Evolutionary conservation across 192 early-diverging fungal genomes (phyloP), one percentile per base, ranked within the genome.

Genomic region (Coemansia sp.): DNA sequence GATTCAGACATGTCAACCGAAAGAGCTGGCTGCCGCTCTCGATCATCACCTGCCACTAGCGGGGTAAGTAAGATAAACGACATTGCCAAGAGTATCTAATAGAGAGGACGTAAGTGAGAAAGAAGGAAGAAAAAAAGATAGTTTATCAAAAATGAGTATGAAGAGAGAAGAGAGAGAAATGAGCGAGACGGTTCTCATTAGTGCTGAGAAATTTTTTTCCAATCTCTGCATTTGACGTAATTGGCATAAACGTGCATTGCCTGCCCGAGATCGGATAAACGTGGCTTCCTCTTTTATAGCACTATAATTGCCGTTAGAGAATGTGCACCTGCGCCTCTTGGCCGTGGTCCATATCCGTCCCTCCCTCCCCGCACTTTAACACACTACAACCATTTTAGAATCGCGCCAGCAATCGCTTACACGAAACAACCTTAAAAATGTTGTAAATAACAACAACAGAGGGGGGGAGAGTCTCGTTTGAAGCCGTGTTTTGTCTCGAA

Each of bases 11-110:
- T 50, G 19, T 50, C 46, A 10, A 50, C 19, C 1, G 46, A 50
- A 6, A 19, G 29, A 4, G 51, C 27, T 29, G 21, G 13, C 51
- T 54, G 51, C 4, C 14, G 9, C 27, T 54, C 51, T n/a, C 5
- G 51, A 54, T 54, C 51, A 31, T 54, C 29, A 29, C 29, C 31
- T 64, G 19, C 59, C 50, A 9, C 42, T 39, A 78, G 64, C 59
- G 76, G 76, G 29, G 76, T 78, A 17, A 78, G 67, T 34, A 78
- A 33, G 24, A 78, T 51, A 70, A 78, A 78, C 63, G 76, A 66
- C 76, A 70, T 69, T 48, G 61, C 31, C 39, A 44, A 27, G 0
- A 41, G 41, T 19, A 62, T 42, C 61, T 42, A 62, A 41, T 33
- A 40, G 37, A 60, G 17, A 1, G 8, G 36, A 24, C 10, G 24